phyloP scores from a whole-genome alignment of 768 basidiomycete species.

The Pisolithus marmoratus region DNA sequence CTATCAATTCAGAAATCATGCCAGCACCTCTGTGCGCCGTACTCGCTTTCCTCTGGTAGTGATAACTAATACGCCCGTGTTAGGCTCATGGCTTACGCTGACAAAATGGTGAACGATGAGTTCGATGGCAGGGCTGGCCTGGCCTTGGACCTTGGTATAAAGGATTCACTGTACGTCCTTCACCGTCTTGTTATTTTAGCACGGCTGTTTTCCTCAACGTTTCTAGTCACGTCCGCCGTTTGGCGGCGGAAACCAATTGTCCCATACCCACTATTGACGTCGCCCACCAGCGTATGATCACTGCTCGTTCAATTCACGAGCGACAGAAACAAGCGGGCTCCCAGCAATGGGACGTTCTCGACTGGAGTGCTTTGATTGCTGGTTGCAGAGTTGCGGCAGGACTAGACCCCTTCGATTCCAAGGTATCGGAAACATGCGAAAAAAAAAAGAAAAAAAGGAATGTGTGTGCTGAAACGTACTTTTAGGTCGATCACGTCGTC shows the following conservation, averaged over 20 bases:
- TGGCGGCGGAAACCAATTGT: constrained; percentile 53
- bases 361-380: constrained; percentile 75
- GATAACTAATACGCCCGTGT: neutral
- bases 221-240: constrained; percentile 55
- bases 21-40: constrained; percentile 52
- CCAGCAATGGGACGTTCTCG: constrained; percentile 47
- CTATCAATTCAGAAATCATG: constrained; percentile 46
- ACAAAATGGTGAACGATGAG: constrained; percentile 59
- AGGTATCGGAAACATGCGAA: neutral
- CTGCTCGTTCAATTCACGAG: constrained; percentile 62
- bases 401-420: constrained; percentile 34
- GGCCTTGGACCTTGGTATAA: constrained; percentile 73
- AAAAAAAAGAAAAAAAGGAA: too few relatives aligned
- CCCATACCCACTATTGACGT: constrained; percentile 63
- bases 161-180: constrained; percentile 55
- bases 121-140: constrained; percentile 71
- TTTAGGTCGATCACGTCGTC: neutral
- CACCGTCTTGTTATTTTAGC: neutral
- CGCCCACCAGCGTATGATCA: constrained; percentile 69
- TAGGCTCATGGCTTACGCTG: constrained; percentile 52
- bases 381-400: constrained; percentile 69
- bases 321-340: constrained; percentile 35
- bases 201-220: neutral
- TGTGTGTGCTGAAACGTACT: constrained; percentile 8
- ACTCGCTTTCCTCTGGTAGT: neutral